Evolutionary conservation across 2,329 filamentous ascomycete genomes (phyloP).

Genomic region (Elsinoe perseae): DNA sequence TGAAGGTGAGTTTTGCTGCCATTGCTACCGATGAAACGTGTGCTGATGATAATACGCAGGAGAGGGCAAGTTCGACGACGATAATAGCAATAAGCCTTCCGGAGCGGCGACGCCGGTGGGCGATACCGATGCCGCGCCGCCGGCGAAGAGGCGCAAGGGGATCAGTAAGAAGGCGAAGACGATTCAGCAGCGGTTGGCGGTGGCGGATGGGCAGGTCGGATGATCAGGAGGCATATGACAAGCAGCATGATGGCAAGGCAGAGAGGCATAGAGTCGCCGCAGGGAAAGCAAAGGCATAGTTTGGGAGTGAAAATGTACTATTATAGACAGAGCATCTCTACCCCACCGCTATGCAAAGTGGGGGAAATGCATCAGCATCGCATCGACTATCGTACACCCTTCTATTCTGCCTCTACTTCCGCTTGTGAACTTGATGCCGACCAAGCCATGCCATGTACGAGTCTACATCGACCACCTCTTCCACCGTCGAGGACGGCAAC

Average conservation of each 20-base stretch:
- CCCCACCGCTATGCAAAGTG: background rate
- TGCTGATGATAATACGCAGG: constrained; percentile 51
- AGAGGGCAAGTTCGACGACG: constrained; percentile 95
- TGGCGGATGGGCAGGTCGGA: constrained; percentile 37
- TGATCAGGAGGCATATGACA: too few relatives aligned
- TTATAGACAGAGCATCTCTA: constrained; percentile 11
- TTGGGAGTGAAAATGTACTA: constrained; percentile 11
- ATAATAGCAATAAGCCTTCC: constrained; percentile 69
- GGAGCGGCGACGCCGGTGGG: constrained; percentile 74
- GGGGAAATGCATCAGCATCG: background rate
- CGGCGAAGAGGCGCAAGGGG: constrained; percentile 50
- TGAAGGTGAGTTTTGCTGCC: constrained; percentile 64
- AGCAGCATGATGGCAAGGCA: background rate
- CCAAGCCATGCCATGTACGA: constrained; percentile 22
- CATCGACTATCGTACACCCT: background rate
- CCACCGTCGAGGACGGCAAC: constrained; percentile 15
- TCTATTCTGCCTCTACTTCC: background rate
- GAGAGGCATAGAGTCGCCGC: background rate
- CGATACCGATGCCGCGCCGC: constrained; percentile 37
- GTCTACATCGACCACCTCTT: constrained; percentile 20
- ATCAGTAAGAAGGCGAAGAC: constrained; percentile 47
- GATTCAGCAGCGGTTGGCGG: constrained; percentile 42
- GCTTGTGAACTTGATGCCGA: background rate
- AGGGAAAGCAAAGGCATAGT: background rate
- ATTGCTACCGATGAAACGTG: background rate